Evolutionary conservation across 1,139 yeast genomes (phyloP).

Genomic region (Candida sanyaensis): DNA sequence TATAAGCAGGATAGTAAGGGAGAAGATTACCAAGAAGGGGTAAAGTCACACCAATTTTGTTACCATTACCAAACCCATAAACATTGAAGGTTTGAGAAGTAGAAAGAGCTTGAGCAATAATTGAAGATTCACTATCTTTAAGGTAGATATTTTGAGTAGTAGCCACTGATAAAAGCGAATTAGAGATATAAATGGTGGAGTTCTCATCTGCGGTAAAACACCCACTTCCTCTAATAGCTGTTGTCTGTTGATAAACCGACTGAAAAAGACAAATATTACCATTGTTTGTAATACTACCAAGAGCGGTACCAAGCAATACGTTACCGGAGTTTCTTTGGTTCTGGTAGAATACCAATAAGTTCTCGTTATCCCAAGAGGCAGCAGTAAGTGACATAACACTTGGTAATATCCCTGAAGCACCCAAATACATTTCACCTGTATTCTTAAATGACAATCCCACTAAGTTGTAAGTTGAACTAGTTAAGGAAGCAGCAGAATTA

Average conservation of each 20-base stretch:
- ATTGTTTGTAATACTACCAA: conserved; percentile 22
- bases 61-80: conserved; percentile 34
- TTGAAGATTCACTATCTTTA: conserved; percentile 19
- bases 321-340: conserved; percentile 19
- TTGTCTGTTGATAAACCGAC: conserved; percentile 24
- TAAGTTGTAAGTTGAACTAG: conserved; percentile 22
- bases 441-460: conserved; percentile 23
- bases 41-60: conserved; percentile 23
- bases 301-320: conserved; percentile 23
- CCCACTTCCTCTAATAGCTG: conserved; percentile 28
- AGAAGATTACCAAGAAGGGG: conserved; percentile 15
- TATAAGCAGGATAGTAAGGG: conserved; percentile 9
- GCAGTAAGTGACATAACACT: conserved; percentile 23
- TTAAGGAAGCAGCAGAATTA: conserved; percentile 19
- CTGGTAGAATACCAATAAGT: conserved; percentile 27
- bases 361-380: conserved; percentile 26
- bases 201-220: conserved; percentile 26
- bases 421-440: conserved; percentile 30
- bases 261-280: conserved; percentile 33
- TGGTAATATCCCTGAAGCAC: conserved; percentile 22
- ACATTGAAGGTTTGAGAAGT: conserved; percentile 25
- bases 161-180: conserved; percentile 16
- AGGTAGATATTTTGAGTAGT: conserved; percentile 25
- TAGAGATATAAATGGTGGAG: conserved; percentile 23
- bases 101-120: conserved; percentile 21